Evolutionary conservation across 495 filamentous ascomycete species (phyloP).

Genomic region (Aspergillus biplanus): DNA sequence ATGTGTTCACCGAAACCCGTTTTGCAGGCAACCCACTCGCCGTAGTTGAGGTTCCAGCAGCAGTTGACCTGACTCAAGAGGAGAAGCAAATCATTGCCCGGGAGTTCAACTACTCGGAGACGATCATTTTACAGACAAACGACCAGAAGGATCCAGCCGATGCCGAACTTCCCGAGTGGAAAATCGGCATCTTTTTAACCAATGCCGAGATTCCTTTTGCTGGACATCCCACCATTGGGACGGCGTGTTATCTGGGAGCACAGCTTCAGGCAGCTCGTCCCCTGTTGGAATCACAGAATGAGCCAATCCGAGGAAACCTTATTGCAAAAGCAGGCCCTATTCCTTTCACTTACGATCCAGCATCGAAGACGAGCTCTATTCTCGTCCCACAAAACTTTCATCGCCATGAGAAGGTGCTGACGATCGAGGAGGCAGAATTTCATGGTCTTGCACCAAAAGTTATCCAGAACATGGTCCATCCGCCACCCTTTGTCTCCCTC

Average conservation of each 20-base stretch:
- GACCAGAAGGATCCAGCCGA: neutral
- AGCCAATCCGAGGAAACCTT: constrained; percentile 53
- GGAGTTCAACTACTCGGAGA: constrained; percentile 81
- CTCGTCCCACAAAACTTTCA: neutral
- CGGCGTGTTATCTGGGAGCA: constrained; percentile 47
- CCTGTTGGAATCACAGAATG: constrained; percentile 29
- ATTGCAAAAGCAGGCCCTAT: constrained; percentile 51
- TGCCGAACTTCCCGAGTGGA: neutral
- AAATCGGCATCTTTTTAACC: constrained; percentile 25
- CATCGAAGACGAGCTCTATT: constrained; percentile 5
- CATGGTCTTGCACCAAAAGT: neutral
- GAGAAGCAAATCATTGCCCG: constrained; percentile 51
- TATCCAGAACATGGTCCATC: neutral
- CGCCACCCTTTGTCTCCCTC: constrained; percentile 52
- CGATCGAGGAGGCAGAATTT: neutral
- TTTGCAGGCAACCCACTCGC: constrained; percentile 27
- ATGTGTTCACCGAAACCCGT: constrained; percentile 25
- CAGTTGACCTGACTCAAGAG: constrained; percentile 12
- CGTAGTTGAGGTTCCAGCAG: constrained; percentile 15
- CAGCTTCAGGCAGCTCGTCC: constrained; percentile 18
- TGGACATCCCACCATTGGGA: constrained; percentile 68
- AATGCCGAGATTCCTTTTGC: constrained; percentile 61
- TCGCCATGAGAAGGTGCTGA: neutral
- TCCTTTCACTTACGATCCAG: constrained; percentile 60
- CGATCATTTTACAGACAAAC: constrained; percentile 63